Percentiles rank a stretch among this genome's conserved stretches.
phyloP scores from a whole-genome alignment of 257 asterid species.

The Primulina eburnea region DNA sequence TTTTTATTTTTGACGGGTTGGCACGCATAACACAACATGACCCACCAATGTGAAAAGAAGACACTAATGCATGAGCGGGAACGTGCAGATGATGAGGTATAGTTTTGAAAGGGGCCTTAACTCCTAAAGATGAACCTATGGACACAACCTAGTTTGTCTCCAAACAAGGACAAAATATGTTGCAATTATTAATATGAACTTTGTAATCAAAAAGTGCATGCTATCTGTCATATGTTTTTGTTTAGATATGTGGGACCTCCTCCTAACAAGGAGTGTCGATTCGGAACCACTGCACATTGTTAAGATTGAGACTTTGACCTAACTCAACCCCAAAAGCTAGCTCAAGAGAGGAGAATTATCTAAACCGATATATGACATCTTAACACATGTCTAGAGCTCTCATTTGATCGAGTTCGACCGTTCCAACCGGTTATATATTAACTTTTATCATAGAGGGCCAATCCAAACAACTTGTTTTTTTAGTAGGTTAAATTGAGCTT shows the following conservation, averaged over 20 bases:
- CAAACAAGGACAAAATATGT: background rate
- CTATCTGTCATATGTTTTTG: background rate
- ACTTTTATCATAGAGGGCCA: no score
- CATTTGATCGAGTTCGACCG: no score
- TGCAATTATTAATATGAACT: background rate
- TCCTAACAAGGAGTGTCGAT: background rate
- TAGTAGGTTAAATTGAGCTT: no score
- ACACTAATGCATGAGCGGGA: background rate
- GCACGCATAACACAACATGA: background rate
- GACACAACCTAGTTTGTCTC: background rate
- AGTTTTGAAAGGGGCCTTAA: background rate
- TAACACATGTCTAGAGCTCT: no score
- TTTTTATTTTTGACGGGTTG: background rate
- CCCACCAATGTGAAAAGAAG: background rate
- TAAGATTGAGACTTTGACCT: no score
- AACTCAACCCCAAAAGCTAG: no score
- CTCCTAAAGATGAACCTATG: background rate
- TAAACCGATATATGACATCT: no score
- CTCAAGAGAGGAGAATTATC: no score
- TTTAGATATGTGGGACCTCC: background rate
- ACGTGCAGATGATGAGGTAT: background rate
- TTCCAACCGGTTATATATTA: no score
- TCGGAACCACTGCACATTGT: background rate
- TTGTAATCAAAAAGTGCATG: background rate
- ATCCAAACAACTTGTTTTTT: no score